Evolutionary conservation across 441 rosid genomes (phyloP).

Genomic region (Melastoma candidum): DNA sequence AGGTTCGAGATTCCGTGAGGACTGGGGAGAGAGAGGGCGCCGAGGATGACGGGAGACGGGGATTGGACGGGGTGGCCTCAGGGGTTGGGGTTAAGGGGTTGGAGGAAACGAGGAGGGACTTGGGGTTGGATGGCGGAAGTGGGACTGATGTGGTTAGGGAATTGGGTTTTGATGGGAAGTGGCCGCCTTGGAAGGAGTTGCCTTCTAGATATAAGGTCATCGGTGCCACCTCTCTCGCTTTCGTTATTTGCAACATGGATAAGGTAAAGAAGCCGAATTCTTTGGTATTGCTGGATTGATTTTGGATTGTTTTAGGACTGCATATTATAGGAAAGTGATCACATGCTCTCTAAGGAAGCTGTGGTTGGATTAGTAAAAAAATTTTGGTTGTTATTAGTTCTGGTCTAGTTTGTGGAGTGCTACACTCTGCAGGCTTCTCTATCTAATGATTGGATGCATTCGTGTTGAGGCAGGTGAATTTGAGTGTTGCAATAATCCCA

Average conservation of each 20-base stretch:
- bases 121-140: too few relatives aligned
- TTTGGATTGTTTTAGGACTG: too few relatives aligned
- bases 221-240: constrained; percentile 83
- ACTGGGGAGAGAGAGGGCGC: constrained; percentile 16
- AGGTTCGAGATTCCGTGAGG: constrained; percentile 16
- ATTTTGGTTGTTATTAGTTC: too few relatives aligned
- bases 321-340: too few relatives aligned
- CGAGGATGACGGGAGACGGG: constrained; percentile 16
- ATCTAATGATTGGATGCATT: not conserved
- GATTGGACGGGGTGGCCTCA: constrained; percentile 12
- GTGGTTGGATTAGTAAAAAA: too few relatives aligned
- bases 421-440: too few relatives aligned
- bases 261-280: constrained; percentile 34
- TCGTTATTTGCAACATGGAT: constrained; percentile 91
- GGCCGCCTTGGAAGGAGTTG: constrained; percentile 77
- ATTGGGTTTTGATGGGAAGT: constrained; percentile 39
- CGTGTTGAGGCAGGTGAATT: constrained; percentile 51
- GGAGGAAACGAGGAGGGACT: not conserved
- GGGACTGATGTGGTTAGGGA: constrained; percentile 8
- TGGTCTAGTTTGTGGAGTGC: too few relatives aligned
- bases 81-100: constrained; percentile 10
- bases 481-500: constrained; percentile 90
- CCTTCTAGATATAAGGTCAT: constrained; percentile 74
- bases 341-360: too few relatives aligned
- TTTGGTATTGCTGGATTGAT: too few relatives aligned